Base-by-base conservation (phyloP, 1,284 basidiomycete species). In the Cryptococcus floricola region DNA sequence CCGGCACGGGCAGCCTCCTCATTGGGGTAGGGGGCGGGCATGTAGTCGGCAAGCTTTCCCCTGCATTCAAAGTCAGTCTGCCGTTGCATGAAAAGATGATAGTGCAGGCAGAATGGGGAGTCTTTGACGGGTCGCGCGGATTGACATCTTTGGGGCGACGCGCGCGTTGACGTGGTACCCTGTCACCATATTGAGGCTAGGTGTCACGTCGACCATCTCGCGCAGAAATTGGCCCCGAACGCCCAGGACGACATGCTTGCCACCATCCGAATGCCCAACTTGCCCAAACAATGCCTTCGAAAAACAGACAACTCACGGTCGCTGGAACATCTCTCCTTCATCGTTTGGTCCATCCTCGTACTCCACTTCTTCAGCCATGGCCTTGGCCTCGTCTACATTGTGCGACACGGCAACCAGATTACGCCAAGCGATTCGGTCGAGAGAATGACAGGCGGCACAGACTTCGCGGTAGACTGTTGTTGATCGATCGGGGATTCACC, bases 341-440 rank as follows among this genome's bases (percentile, higher is more conserved):
- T 89, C 89, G 76, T 98, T 87, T 52, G 96, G 96, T 53, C 96
- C 96, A 74, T 98, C 96, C 70, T 86, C 84, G 79, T 98, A 98
- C 80, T 99, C 96, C 60, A 95, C 82, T 74, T 95, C 93, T 80
- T 95, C 94, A 38, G 96, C 95, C 88, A 98, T 86, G 9, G 83
- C 82, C 79, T 91, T 91, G 62, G 82, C 84, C 80, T 99, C 95
- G 67, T 95, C 91, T 50, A 84, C 95, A 61, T 88, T 91, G 81
- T 98, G 96, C 39, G 93, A 97, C 57, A 97, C 91, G 74, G 93
- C 96, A 67, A 99, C 96, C 59, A 99, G 82, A 81, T 98, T 99
- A 75, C 96, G 91, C 96, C 96, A 99, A 61, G 96, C 96, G 75
- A 98, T 94, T 70, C 96, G 92, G 82, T 98, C 91, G 59, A 99